Conservation (phyloP, 306 rosid genomes). For the Acacia acuminata region DNA sequence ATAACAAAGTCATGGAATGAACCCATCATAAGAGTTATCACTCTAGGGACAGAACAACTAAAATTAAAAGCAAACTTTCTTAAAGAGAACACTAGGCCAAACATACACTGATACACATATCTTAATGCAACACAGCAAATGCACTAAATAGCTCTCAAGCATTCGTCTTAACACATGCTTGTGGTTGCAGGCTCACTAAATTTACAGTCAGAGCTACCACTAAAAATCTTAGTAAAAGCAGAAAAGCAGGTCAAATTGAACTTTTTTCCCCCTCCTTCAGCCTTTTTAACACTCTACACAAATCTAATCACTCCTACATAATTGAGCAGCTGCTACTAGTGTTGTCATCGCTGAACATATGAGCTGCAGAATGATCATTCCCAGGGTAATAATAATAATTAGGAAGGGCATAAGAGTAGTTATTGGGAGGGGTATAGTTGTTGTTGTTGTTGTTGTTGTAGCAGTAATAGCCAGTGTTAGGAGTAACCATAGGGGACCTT, state of each 20-base stretch:
- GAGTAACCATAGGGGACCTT: conserved; percentile 65
- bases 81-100: conserved; percentile 9
- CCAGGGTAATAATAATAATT: conserved; percentile 33
- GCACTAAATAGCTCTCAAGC: conserved; percentile 33
- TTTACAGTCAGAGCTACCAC: conserved; percentile 40
- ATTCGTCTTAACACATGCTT: conserved; percentile 5
- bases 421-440: conserved; percentile 45
- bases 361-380: conserved; percentile 57
- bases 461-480: conserved; percentile 76
- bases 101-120: conserved; percentile 33
- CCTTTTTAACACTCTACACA: conserved; percentile 26
- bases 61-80: background rate
- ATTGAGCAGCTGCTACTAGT: conserved; percentile 71
- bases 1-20: no score
- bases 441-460: conserved; percentile 47
- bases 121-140: conserved; percentile 33
- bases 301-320: conserved; percentile 63
- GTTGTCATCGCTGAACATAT: conserved; percentile 85
- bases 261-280: no score
- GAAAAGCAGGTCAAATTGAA: conserved; percentile 30
- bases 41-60: conserved; percentile 6
- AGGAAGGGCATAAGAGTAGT: conserved; percentile 42
- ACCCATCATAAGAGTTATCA: background rate
- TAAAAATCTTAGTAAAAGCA: conserved; percentile 3
- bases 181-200: conserved; percentile 22